These are phyloP conservation scores for Nitzschia putrida DNA, from an alignment of 108 stramenopile genomes.

Conservation along the genomic window DNA sequence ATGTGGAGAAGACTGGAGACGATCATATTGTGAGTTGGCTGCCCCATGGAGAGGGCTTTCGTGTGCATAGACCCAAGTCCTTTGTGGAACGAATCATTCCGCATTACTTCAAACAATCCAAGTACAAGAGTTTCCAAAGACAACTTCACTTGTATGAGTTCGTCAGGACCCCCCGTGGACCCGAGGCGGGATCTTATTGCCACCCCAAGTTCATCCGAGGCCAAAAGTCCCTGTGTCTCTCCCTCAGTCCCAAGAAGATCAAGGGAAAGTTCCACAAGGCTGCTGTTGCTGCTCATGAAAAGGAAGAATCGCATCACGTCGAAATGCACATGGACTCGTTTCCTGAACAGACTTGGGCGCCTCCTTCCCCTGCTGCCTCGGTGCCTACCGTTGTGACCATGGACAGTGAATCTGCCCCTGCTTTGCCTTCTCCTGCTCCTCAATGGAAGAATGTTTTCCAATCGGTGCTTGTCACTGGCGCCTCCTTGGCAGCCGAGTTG, in stretches of 20 bases:
- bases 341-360: not conserved
- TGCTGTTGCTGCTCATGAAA: too few species aligned
- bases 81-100: constrained; percentile 29
- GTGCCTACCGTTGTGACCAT: not conserved
- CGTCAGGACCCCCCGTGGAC: constrained; percentile 63
- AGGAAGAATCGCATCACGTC: not conserved
- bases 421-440: not conserved
- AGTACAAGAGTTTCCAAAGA: constrained; percentile 39
- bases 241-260: constrained; percentile 71
- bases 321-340: not conserved
- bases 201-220: constrained; percentile 67
- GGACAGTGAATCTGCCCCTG: not conserved
- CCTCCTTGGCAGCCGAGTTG: constrained; percentile 9
- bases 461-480: constrained; percentile 8
- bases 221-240: constrained; percentile 45
- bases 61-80: constrained; percentile 22
- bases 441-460: constrained; percentile 2
- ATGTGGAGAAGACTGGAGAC: constrained; percentile 15
- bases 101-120: constrained; percentile 33
- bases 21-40: constrained; percentile 30
- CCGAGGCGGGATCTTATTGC: constrained; percentile 66
- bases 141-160: constrained; percentile 85
- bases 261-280: constrained; percentile 24
- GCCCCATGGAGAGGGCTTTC: constrained; percentile 25
- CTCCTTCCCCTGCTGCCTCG: not conserved